Conservation (phyloP, 2,329 filamentous ascomycete genomes). For the Claviceps sorghi region DNA sequence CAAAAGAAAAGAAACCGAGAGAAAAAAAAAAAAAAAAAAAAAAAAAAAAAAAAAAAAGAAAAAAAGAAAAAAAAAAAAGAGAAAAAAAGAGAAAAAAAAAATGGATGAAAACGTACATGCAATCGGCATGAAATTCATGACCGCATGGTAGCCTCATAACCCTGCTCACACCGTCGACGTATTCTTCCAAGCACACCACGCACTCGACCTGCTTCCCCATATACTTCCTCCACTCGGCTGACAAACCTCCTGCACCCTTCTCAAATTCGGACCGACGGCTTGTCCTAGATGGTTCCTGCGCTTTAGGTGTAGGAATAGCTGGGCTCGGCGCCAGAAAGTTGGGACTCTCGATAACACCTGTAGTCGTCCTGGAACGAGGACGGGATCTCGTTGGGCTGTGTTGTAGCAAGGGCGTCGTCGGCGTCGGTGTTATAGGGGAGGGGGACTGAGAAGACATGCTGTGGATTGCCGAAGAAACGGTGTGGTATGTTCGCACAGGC, state of each 20-base stretch:
- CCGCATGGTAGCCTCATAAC: constrained; percentile 97
- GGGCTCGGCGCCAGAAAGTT: constrained; percentile 30
- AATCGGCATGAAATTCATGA: constrained; percentile 93
- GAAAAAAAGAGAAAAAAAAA: neutral
- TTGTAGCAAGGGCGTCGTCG: constrained; percentile 68
- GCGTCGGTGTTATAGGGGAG: constrained; percentile 50
- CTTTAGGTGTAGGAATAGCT: constrained; percentile 23
- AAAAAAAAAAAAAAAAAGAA: neutral
- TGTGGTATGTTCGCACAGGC: constrained; percentile 92
- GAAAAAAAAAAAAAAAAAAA: neutral
- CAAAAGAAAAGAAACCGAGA: too few relatives aligned
- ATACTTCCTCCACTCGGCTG: constrained; percentile 48
- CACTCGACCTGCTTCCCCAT: constrained; percentile 68
- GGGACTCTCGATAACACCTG: constrained; percentile 39
- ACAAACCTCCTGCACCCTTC: constrained; percentile 28
- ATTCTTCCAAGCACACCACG: constrained; percentile 93
- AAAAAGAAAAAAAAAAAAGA: neutral
- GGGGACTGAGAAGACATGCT: constrained; percentile 39
- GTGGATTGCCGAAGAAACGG: constrained; percentile 47
- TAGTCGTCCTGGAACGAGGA: constrained; percentile 51
- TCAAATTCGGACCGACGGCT: constrained; percentile 28
- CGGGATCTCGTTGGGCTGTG: constrained; percentile 36
- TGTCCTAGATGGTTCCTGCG: constrained; percentile 19
- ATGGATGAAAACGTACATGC: constrained; percentile 61
- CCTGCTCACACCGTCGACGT: constrained; percentile 80